phyloP scores from a whole-genome alignment of 1,139 yeast species.

The Candida sp. region DNA sequence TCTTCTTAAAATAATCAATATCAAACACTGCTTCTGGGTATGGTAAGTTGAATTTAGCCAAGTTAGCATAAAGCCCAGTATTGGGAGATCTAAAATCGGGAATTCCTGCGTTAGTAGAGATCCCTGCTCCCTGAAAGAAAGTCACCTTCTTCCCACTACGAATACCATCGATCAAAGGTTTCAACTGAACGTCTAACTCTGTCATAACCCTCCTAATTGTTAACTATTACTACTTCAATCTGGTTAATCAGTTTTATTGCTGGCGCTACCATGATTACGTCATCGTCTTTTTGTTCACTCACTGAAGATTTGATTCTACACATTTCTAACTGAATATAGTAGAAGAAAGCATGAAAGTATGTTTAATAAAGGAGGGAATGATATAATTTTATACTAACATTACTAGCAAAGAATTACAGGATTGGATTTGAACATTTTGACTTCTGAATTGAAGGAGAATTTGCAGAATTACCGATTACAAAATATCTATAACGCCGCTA shows the following conservation, averaged over 20 bases:
- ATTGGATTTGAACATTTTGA: constrained; percentile 71
- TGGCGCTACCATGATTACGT: too few species aligned
- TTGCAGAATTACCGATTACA: constrained; percentile 70
- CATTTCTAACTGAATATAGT: neutral
- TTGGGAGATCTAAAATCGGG: constrained; percentile 94
- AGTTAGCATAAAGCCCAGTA: constrained; percentile 85
- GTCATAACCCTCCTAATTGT: constrained; percentile 7
- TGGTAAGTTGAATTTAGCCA: constrained; percentile 72
- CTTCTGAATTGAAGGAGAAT: constrained; percentile 57
- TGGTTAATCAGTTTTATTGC: neutral
- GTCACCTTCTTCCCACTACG: constrained; percentile 30
- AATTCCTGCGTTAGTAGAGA: constrained; percentile 89
- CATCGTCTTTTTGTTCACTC: neutral
- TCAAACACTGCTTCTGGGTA: constrained; percentile 97
- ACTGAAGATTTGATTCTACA: neutral
- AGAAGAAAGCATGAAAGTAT: neutral
- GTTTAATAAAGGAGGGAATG: neutral
- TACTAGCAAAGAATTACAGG: constrained; percentile 80
- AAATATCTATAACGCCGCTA: constrained; percentile 79
- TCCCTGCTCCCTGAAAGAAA: constrained; percentile 85
- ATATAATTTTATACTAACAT: constrained; percentile 3
- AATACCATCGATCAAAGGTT: constrained; percentile 20
- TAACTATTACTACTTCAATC: neutral
- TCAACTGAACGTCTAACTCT: constrained; percentile 10
- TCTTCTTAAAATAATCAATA: constrained; percentile 68